These are phyloP conservation scores for Venustampulla echinocandica DNA, from an alignment of 495 filamentous ascomycete genomes.

Conservation along the genomic window DNA sequence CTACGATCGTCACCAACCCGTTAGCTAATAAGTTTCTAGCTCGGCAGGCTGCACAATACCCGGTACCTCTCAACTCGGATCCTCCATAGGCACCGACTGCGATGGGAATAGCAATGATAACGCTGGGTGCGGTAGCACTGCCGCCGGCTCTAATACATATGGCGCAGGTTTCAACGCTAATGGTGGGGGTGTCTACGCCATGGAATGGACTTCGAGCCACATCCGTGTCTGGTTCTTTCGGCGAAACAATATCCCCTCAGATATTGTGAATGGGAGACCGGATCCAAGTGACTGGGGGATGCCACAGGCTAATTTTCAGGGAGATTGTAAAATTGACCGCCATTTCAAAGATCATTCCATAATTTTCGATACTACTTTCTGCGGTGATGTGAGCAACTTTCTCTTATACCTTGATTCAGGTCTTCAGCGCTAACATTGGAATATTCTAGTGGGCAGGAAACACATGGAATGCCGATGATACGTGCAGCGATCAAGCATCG, in stretches of 20 bases:
- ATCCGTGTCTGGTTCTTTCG: slow-evolving; percentile 70
- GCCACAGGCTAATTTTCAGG: slow-evolving; percentile 31
- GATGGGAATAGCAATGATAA: slow-evolving; percentile 5
- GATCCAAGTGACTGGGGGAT: slow-evolving; percentile 52
- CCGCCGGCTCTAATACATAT: slow-evolving; percentile 30
- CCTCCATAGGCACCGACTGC: slow-evolving; percentile 32
- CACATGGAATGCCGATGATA: slow-evolving; percentile 37
- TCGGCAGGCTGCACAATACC: slow-evolving; percentile 32
- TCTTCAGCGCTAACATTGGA: no score
- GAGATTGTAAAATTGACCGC: slow-evolving; percentile 34
- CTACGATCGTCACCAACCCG: no score
- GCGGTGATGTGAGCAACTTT: slow-evolving; percentile 46
- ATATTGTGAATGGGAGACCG: slow-evolving; percentile 47
- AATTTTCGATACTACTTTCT: slow-evolving; percentile 76
- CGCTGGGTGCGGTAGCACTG: slow-evolving; percentile 10
- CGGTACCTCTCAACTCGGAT: slow-evolving; percentile 38
- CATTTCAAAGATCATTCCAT: slow-evolving; percentile 64
- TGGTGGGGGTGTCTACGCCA: slow-evolving; percentile 61
- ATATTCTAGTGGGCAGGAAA: slow-evolving; percentile 72
- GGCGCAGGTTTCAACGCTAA: slow-evolving; percentile 53
- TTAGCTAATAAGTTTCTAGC: no score
- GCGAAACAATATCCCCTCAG: slow-evolving; percentile 48
- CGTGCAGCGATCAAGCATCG: slow-evolving; percentile 32
- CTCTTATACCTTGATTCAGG: no score
- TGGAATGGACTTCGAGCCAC: slow-evolving; percentile 50